Evolutionary conservation across 345 rosid genomes (phyloP), one percentile per base, ranked within the genome.

Genomic region (Gossypium longicalyx): DNA sequence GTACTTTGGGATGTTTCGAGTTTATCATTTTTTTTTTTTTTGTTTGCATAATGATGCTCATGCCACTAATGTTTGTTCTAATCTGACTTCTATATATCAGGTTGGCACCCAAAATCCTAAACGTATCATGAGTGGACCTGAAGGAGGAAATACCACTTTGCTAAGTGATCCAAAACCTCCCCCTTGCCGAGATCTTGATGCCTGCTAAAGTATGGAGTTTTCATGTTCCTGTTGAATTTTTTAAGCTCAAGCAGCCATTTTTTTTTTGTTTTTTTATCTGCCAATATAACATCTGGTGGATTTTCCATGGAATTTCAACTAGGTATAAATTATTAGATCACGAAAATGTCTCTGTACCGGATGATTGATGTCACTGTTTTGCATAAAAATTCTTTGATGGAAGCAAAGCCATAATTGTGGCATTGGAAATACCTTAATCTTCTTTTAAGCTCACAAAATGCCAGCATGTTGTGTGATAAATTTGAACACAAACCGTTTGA

Each of bases 51-150:
- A 3, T 64, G 7, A 22, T 61, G 67, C 41, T 12, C 3, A 12
- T 22, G 12, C 57, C 71, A 38, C 69, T n/a, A 29, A 15, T 34
- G n/a, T 5, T 10, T 15, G 65, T 54, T 29, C 52, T 54, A 47
- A 67, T 54, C 64, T 81, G 25, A 25, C 13, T 71, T 56, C 9
- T 45, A 64, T 52, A 25, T 78, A 62, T 27, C 88, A 96, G 99
- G 93, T 75, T 62, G 98, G 98, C 77, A 93, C 99, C 34, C 98
- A 96, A 80, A 93, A 96, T 74, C 90, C 97, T 0, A 84, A 92
- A 51, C 91, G 99, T 70, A 85, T 86, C n/a, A 93, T 20, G 80
- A 61, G 86, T 74, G 99, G 97, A 77, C 99, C 99, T 20, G 61
- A 57, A 70, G 98, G 88, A 84, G 99, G 98, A 71, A 91, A 90